Conservation (phyloP, 2,329 filamentous ascomycete genomes). For the Colletotrichum spinosum region DNA sequence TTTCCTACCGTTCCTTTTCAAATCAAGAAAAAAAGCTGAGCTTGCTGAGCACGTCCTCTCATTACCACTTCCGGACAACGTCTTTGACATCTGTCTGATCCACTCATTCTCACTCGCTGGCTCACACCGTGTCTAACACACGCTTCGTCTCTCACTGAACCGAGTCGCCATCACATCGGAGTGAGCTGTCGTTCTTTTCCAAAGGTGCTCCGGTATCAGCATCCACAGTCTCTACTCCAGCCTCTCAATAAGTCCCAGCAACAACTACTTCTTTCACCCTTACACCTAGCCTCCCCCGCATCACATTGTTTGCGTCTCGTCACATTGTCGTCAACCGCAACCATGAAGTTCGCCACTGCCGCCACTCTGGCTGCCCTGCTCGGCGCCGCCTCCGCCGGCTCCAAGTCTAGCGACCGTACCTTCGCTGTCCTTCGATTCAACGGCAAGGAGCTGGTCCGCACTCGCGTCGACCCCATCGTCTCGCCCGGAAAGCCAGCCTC, state of each 20-base stretch:
- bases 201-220: conserved; percentile 52
- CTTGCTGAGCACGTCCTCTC: conserved; percentile 52
- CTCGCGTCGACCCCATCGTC: conserved; percentile 76
- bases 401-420: conserved; percentile 59
- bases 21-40: conserved; percentile 29
- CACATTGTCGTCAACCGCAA: conserved; percentile 20
- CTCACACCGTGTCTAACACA: conserved; percentile 27
- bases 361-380: conserved; percentile 50
- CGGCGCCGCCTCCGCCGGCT: conserved; percentile 49
- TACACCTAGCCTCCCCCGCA: not conserved
- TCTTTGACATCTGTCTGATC: conserved; percentile 43
- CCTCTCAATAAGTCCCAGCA: conserved; percentile 14
- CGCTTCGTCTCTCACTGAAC: conserved; percentile 32
- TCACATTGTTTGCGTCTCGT: not conserved
- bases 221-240: conserved; percentile 32
- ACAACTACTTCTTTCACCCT: conserved; percentile 4
- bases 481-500: conserved; percentile 66
- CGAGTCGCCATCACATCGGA: conserved; percentile 38
- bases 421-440: conserved; percentile 80
- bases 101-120: conserved; percentile 44
- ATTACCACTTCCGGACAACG: conserved; percentile 43
- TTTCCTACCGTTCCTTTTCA: conserved; percentile 36
- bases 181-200: conserved; percentile 41
- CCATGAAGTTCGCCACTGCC: conserved; percentile 51
- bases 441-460: conserved; percentile 71